Evolutionary conservation across 352 stramenopile species (phyloP).

Genomic region (Globisporangium yorkense): DNA sequence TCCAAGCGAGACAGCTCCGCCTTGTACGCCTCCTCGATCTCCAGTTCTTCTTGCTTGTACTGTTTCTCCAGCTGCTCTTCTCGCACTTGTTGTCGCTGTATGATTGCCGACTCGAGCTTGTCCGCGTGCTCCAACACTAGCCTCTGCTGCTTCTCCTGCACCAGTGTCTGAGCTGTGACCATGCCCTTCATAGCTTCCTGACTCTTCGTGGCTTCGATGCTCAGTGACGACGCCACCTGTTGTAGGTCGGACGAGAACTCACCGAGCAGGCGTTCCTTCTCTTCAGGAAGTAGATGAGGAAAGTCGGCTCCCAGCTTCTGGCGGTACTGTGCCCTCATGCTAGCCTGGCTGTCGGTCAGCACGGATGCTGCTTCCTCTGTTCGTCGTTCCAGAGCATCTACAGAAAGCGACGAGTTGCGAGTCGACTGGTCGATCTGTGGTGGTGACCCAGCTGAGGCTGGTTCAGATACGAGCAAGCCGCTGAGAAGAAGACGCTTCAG

Average conservation of each 20-base stretch:
- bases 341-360: constrained; percentile 16
- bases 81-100: constrained; percentile 20
- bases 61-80: constrained; percentile 30
- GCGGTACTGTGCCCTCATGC: constrained; percentile 34
- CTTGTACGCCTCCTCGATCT: constrained; percentile 52
- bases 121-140: constrained; percentile 11
- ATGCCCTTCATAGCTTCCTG: constrained; percentile 34
- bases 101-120: constrained; percentile 10
- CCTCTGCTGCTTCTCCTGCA: constrained; percentile 20
- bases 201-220: constrained; percentile 39
- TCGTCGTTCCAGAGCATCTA: constrained; percentile 4
- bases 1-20: constrained; percentile 40
- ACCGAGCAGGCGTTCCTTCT: constrained; percentile 40
- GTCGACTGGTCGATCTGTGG: neutral
- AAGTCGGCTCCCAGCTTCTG: constrained; percentile 33
- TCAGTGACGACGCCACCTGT: constrained; percentile 37
- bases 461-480: constrained; percentile 21
- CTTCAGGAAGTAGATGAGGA: constrained; percentile 33
- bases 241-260: constrained; percentile 49
- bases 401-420: neutral
- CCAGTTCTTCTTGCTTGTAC: constrained; percentile 38
- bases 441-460: too few species aligned
- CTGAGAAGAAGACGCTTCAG: constrained; percentile 65
- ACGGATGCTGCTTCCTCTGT: constrained; percentile 3
- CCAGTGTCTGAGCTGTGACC: constrained; percentile 22